Evolutionary conservation across 179 eudicot species (phyloP), one percentile per base, ranked within the genome.

Genomic region (Actinidia polygama): DNA sequence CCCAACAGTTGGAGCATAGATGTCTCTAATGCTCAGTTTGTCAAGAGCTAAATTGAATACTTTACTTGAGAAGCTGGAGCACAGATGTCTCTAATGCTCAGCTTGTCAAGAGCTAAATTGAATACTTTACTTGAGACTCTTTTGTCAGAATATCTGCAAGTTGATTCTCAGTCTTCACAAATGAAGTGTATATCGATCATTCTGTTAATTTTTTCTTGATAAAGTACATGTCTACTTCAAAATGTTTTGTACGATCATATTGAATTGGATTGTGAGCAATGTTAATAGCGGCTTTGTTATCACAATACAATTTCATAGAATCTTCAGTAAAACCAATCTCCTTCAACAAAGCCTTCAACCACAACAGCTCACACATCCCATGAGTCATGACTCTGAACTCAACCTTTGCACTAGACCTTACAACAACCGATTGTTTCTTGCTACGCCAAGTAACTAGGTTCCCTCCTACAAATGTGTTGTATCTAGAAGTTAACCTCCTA

Each of bases 141-240:
- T 30, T 30, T 26, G 18, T 26, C 4, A 67, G 16, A 0, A 67
- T 36, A 10, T 26, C 16, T 26, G 72, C 72, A 67, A 67, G 5
- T 26, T 67, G 47, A 67, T 11, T 24, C 3, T 15, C 10, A 10
- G 72, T 70, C 7, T 46, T 18, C 19, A 77, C 24, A 40, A 14
- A 46, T 6, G 57, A 10, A 7, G 30, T 46, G 12, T 21, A 57
- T 19, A 77, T 77, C 15, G 36, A 10, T 8, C 80, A 30, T 36
- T 5, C n/a, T 10, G 44, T 66, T 14, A 58, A 30, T 51, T 77
- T 59, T 47, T 77, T 26, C 61, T 77, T 77, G 11, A 59, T 77
- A n/a, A 76, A 77, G 12, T 57, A 47, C 26, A n/a, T 26, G 21
- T 58, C 23, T 0, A 77, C 66, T 62, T 77, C 66, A 44, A 77